Evolutionary conservation across 176 grass and related monocot species (phyloP), one percentile per base, ranked within the genome.

Genomic region (Oryza rufipogon): DNA sequence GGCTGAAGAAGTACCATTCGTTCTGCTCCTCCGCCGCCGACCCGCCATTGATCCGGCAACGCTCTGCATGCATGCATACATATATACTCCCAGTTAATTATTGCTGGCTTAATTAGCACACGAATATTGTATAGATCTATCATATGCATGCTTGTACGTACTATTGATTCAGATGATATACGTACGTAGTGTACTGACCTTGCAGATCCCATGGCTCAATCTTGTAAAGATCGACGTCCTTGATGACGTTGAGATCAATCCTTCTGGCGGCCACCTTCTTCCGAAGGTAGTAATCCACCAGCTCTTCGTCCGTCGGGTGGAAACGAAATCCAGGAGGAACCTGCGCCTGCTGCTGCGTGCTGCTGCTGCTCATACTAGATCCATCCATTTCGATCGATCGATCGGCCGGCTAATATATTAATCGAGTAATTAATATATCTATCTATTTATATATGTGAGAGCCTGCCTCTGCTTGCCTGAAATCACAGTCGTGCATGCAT

Each of bases 141-240:
- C 36, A 7, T 39, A 39, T 39, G 30, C 30, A 32, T 3, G 30
- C 38, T n/a, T n/a, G n/a, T n/a, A n/a, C n/a, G n/a, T n/a, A n/a
- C n/a, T n/a, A n/a, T n/a, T n/a, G n/a, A n/a, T n/a, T n/a, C n/a
- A n/a, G n/a, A n/a, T n/a, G n/a, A n/a, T n/a, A n/a, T n/a, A n/a
- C n/a, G n/a, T n/a, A n/a, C n/a, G n/a, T n/a, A n/a, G n/a, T n/a
- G 30, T 32, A 36, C 34, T 36, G 34, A 44, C 42, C 42, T 44
- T 97, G 88, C 65, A 97, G 95, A 84, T 97, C 95, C 95, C 95
- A 97, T 70, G 95, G 95, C 87, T 97, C 95, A 28, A 97, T 97
- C 83, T 92, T 97, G 82, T 97, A 97, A 65, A 97, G 85, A 90
- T 97, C 95, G 6, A 97, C 82, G 28, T 95, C 95, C 79, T 95